Evolutionary conservation across 306 rosid species (phyloP), one percentile per base, ranked within the genome.

Genomic region (Mimosa pudica): DNA sequence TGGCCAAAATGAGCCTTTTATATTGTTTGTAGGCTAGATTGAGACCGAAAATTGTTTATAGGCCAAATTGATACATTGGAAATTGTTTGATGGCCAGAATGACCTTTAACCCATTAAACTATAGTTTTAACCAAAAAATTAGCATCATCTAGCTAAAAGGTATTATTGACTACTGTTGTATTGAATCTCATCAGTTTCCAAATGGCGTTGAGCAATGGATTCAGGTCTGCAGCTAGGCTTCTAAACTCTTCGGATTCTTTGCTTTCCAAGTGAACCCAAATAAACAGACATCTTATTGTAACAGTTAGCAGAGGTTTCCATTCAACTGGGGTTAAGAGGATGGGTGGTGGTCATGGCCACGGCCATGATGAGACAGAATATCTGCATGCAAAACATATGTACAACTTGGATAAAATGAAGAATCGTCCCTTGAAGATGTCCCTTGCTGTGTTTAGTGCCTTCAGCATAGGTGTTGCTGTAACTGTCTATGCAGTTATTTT

Each of bases 381-480:
- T 13, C 2, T 87, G 24, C 90, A 87, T 38, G 81, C 90, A 42
- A 82, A 87, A 46, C 88, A 87, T 76, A 87, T 87, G 90, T 87
- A 87, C 85, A 77, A 87, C 82, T 82, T 87, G 83, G 90, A 87
- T 84, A 79, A 49, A 79, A 84, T 87, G 84, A 87, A 82, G 74
- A 1, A 87, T 67, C 90, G 71, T 61, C 24, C n/a, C 14, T 77
- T 87, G 85, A 87, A 87, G 77, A 84, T 87, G 88, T 74, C 90
- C 65, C 86, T 87, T 57, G 86, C 85, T 9, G 90, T 87, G 33
- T 79, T 87, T 81, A 63, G 81, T 49, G 86, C 65, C 51, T 87
- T 87, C 90, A 84, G 90, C 86, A 77, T 87, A 20, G 90, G 90
- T 74, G 90, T 76, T 73, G 85, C 16, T 1, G 83, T 84, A 76